Percentiles rank a stretch among this genome's conserved stretches.
phyloP scores from a whole-genome alignment of 202 grass and related monocot genomes.

The Eragrostis tef region DNA sequence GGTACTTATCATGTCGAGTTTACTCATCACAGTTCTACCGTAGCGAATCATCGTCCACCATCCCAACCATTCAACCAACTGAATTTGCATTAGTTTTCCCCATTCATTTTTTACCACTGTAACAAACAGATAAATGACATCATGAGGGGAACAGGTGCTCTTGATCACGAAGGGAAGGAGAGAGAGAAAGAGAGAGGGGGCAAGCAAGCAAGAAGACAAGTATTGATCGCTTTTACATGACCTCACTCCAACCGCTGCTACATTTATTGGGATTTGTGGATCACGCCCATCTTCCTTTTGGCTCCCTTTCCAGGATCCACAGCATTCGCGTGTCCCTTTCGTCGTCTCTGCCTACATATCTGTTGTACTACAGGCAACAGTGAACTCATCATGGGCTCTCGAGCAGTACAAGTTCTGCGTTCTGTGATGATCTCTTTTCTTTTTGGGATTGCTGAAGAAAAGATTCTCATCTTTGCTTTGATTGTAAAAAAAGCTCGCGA shows the following conservation, averaged over 20 bases:
- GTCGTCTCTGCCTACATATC: conserved; percentile 33
- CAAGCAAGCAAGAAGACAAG: conserved; percentile 38
- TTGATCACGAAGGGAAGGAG: background rate
- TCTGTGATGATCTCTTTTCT: conserved; percentile 6
- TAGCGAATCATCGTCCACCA: background rate
- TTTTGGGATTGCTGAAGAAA: background rate
- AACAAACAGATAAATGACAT: conserved; percentile 42
- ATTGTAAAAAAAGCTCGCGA: conserved; percentile 23
- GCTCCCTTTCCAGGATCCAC: conserved; percentile 48
- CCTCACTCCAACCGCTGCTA: conserved; percentile 56
- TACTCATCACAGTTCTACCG: background rate
- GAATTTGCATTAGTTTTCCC: too few relatives aligned
- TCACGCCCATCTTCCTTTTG: conserved; percentile 45
- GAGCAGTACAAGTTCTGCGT: conserved; percentile 1
- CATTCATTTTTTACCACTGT: conserved; percentile 8
- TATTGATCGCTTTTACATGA: conserved; percentile 53
- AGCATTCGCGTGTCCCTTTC: conserved; percentile 44
- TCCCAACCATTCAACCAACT: too few relatives aligned
- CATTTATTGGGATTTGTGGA: conserved; percentile 65
- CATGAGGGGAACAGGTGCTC: conserved; percentile 29
- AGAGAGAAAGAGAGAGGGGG: background rate
- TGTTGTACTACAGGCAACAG: conserved; percentile 26
- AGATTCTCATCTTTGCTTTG: background rate
- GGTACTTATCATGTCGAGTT: too few relatives aligned
- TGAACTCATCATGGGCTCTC: conserved; percentile 28